These are phyloP conservation scores for Prunus mume DNA, from an alignment of 306 rosid genomes.

Conservation along the genomic window DNA sequence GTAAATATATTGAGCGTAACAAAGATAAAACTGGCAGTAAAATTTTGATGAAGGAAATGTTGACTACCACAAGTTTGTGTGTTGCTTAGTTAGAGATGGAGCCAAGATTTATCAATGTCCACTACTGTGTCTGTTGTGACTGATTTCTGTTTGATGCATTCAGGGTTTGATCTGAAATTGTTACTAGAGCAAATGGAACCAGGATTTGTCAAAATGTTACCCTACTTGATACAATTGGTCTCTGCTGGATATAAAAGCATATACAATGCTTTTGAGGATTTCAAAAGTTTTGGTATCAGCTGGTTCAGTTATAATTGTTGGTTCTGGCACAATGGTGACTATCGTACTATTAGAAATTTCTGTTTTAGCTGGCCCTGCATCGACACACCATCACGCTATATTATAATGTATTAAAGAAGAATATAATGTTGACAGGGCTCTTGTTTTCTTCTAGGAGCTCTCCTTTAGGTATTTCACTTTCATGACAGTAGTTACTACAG, in stretches of 20 bases:
- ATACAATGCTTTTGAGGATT: too few species aligned
- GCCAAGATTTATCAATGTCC: neutral
- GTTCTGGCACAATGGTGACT: neutral
- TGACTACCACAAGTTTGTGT: constrained; percentile 23
- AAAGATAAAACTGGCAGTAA: constrained; percentile 19
- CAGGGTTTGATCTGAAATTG: neutral
- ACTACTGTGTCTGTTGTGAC: neutral
- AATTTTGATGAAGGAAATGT: constrained; percentile 14
- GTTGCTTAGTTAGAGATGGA: constrained; percentile 17
- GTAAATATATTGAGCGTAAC: constrained; percentile 15
- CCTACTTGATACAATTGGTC: neutral
- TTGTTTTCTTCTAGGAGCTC: too few species aligned
- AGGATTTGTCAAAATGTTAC: neutral
- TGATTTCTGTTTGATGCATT: neutral
- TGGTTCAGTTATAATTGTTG: neutral
- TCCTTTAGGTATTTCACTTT: too few species aligned
- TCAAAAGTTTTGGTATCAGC: neutral
- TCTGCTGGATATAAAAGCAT: neutral
- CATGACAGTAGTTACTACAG: too few species aligned
- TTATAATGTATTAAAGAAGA: neutral
- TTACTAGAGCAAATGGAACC: neutral
- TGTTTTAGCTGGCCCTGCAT: constrained; percentile 7
- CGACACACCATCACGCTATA: neutral
- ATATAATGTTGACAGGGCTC: too few species aligned
- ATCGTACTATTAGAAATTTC: neutral